A percentile compares a stretch with the other conserved stretches of the same genome.
Evolutionary conservation across 2,329 filamentous ascomycete species (phyloP).

Genomic region (Hypoxylon sp.): DNA sequence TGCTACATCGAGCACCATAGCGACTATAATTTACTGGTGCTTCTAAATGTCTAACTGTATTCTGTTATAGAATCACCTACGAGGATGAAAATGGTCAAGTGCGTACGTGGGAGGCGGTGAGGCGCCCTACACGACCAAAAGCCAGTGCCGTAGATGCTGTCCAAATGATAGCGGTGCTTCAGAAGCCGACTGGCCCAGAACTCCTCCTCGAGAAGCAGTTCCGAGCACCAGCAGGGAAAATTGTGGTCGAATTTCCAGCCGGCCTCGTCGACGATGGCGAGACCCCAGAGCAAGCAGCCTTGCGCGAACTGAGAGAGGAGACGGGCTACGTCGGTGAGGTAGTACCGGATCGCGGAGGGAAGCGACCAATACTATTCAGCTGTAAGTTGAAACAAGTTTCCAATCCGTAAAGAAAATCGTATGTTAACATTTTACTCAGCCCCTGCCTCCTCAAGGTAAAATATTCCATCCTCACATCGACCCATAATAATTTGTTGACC

Average conservation of each 20-base stretch:
- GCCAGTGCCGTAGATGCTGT: slow-evolving; percentile 52
- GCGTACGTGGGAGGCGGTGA: slow-evolving; percentile 52
- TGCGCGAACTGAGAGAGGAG: slow-evolving; percentile 58
- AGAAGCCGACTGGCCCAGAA: slow-evolving; percentile 48
- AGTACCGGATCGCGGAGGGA: slow-evolving; percentile 45
- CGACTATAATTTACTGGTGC: neutral
- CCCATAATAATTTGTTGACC: slow-evolving; percentile 5
- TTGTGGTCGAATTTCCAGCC: slow-evolving; percentile 59
- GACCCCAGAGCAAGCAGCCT: slow-evolving; percentile 56
- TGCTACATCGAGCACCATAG: neutral
- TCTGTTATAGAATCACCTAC: slow-evolving; percentile 50
- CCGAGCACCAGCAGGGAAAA: slow-evolving; percentile 56
- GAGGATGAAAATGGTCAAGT: slow-evolving; percentile 50
- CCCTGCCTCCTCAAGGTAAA: slow-evolving; percentile 52
- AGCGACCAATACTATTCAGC: slow-evolving; percentile 49
- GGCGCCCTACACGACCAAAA: slow-evolving; percentile 49
- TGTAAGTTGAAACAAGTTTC: slow-evolving; percentile 44
- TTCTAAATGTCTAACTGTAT: slow-evolving; percentile 7
- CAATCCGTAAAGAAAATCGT: neutral
- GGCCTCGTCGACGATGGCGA: slow-evolving; percentile 59
- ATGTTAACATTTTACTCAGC: slow-evolving; percentile 37
- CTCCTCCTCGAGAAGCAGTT: slow-evolving; percentile 59
- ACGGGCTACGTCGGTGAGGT: slow-evolving; percentile 58
- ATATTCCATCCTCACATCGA: neutral
- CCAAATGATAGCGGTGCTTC: slow-evolving; percentile 50